Percentiles rank a stretch among this genome's conserved stretches.
Conservation (phyloP, 371 early-diverging fungal genomes). For the Mucor sp. region DNA sequence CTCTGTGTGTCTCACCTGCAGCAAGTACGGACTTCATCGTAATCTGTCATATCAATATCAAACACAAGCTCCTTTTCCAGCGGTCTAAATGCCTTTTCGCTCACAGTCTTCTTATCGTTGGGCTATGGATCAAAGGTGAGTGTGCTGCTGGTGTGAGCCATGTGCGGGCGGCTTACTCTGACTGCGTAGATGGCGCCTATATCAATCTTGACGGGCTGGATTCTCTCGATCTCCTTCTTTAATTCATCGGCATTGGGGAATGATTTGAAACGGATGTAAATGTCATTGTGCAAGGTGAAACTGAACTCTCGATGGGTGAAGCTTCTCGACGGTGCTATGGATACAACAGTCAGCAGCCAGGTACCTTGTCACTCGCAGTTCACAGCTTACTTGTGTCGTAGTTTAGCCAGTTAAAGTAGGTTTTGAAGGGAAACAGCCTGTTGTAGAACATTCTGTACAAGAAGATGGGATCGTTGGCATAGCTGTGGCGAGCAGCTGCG, state of each 20-base stretch:
- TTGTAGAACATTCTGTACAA: slow-evolving; percentile 78
- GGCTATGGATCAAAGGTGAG: slow-evolving; percentile 52
- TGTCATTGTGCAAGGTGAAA: slow-evolving; percentile 79
- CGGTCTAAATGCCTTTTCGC: slow-evolving; percentile 74
- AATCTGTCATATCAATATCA: slow-evolving; percentile 99
- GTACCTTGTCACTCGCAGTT: neutral
- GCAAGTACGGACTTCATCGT: slow-evolving; percentile 96
- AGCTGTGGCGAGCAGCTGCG: neutral
- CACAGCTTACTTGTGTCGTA: slow-evolving; percentile 65
- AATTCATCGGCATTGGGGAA: slow-evolving; percentile 76
- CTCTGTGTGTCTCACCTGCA: slow-evolving; percentile 65
- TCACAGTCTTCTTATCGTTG: slow-evolving; percentile 75
- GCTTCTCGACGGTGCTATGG: slow-evolving; percentile 47
- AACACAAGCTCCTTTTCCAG: slow-evolving; percentile 96
- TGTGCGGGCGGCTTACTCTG: slow-evolving; percentile 43
- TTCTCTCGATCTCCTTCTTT: slow-evolving; percentile 69
- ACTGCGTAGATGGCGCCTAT: slow-evolving; percentile 96
- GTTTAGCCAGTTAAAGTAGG: slow-evolving; percentile 83
- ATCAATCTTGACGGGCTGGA: slow-evolving; percentile 93
- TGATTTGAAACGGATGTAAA: slow-evolving; percentile 90
- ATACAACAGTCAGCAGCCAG: neutral
- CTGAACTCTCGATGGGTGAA: slow-evolving; percentile 94
- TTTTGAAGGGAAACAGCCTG: slow-evolving; percentile 82
- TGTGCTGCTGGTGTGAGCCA: neutral
- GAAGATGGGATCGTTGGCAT: slow-evolving; percentile 26